phyloP scores from a whole-genome alignment of 1,284 basidiomycete species.

The Trichosporon coremiiforme region DNA sequence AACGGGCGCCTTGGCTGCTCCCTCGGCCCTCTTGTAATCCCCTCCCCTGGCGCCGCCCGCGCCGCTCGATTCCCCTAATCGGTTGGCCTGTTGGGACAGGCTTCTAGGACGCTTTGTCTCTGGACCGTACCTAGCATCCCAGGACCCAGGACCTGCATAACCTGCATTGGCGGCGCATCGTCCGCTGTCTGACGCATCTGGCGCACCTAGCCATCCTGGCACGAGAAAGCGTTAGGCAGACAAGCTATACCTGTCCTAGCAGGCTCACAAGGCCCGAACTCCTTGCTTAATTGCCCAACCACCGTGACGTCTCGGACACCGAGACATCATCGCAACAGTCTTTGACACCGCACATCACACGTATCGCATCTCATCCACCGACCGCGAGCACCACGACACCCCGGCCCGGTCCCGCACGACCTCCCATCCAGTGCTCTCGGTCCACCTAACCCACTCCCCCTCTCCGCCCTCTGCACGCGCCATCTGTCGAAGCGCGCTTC shows the following conservation, averaged over 20 bases:
- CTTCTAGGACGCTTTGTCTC: neutral
- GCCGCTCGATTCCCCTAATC: neutral
- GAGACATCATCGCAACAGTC: neutral
- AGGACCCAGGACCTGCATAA: neutral
- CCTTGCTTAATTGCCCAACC: neutral
- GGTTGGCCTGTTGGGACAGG: neutral
- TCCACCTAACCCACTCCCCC: neutral
- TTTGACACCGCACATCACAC: conserved; percentile 5
- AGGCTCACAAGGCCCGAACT: neutral
- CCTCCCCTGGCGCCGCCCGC: neutral
- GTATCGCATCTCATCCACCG: neutral
- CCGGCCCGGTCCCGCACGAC: neutral
- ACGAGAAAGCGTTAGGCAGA: neutral
- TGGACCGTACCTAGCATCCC: neutral
- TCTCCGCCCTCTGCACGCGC: neutral
- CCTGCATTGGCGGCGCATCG: neutral
- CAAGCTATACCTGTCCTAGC: neutral
- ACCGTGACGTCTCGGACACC: neutral
- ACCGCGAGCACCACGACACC: conserved; percentile 1
- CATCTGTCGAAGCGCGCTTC: neutral
- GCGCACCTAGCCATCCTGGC: neutral
- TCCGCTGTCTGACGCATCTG: neutral
- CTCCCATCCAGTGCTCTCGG: conserved; percentile 6
- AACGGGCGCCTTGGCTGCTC: conserved; percentile 4
- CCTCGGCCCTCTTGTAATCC: neutral